Conservation (phyloP, 2,329 filamentous ascomycete species). For the Curvularia sp. region DNA sequence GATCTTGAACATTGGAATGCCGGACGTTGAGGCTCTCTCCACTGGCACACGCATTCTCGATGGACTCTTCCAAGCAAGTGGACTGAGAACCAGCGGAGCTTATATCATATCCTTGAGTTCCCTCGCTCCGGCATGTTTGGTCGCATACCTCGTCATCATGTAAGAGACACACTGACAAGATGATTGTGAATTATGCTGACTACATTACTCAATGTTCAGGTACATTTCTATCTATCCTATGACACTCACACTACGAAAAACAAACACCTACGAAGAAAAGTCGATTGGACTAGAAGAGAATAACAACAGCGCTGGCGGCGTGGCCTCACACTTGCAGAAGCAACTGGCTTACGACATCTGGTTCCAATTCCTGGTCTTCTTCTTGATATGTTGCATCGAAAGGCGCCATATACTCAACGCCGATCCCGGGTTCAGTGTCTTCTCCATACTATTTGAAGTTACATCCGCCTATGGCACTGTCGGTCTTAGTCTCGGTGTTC, state of each 20-base stretch:
- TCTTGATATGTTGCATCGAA: slow-evolving; percentile 68
- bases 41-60: slow-evolving; percentile 64
- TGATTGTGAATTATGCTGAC: background rate
- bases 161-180: slow-evolving; percentile 36
- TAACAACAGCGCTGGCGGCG: slow-evolving; percentile 23
- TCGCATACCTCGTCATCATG: slow-evolving; percentile 70
- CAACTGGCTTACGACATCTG: slow-evolving; percentile 73
- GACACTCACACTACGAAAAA: slow-evolving; percentile 69
- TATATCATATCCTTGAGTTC: slow-evolving; percentile 68
- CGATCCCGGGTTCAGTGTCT: slow-evolving; percentile 38
- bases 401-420: slow-evolving; percentile 59
- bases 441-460: slow-evolving; percentile 60
- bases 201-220: background rate
- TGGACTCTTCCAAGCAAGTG: slow-evolving; percentile 69
- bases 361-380: slow-evolving; percentile 67
- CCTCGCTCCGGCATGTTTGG: slow-evolving; percentile 63
- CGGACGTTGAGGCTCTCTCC: slow-evolving; percentile 60
- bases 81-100: slow-evolving; percentile 69
- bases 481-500: slow-evolving; percentile 65
- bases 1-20: slow-evolving; percentile 69
- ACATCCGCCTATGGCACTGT: slow-evolving; percentile 67
- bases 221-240: slow-evolving; percentile 69
- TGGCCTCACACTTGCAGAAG: slow-evolving; percentile 62
- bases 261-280: slow-evolving; percentile 75
- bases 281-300: slow-evolving; percentile 65